A percentile compares a stretch with the other conserved stretches of the same genome.
phyloP scores from a whole-genome alignment of 2,329 filamentous ascomycete genomes.

The Aspergillus viridinutans region DNA sequence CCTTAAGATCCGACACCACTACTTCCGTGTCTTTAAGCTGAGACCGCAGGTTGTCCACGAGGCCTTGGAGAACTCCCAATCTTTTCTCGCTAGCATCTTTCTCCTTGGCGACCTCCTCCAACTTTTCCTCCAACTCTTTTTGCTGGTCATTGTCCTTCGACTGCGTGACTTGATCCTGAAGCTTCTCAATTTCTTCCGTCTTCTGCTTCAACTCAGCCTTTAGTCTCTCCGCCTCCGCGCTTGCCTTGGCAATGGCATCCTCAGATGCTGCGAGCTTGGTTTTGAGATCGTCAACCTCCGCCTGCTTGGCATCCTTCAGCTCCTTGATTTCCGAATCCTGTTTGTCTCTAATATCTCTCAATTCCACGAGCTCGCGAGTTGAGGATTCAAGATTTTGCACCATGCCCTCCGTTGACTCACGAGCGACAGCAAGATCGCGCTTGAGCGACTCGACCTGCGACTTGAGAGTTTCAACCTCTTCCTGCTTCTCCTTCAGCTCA shows the following conservation, averaged over 20 bases:
- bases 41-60: constrained; percentile 52
- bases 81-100: constrained; percentile 48
- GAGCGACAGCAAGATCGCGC: constrained; percentile 64
- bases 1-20: constrained; percentile 44
- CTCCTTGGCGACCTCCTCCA: constrained; percentile 33
- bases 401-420: constrained; percentile 66
- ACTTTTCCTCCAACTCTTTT: constrained; percentile 24
- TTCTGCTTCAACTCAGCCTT: constrained; percentile 39
- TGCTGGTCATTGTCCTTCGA: constrained; percentile 17
- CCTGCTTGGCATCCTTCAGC: constrained; percentile 38
- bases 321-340: constrained; percentile 46
- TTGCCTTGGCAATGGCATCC: constrained; percentile 26
- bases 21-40: constrained; percentile 53
- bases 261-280: constrained; percentile 32
- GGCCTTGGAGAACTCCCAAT: constrained; percentile 50
- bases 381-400: constrained; percentile 63
- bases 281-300: constrained; percentile 42
- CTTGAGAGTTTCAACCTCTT: constrained; percentile 67
- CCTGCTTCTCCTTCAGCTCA: constrained; percentile 65
- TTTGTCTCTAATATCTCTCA: constrained; percentile 51
- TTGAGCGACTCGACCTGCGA: constrained; percentile 64
- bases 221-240: constrained; percentile 29
- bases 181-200: constrained; percentile 34
- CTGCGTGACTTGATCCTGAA: constrained; percentile 27
- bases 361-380: constrained; percentile 57